These are phyloP conservation scores for Cladosporium oxysporum DNA, from an alignment of 2,329 filamentous ascomycete genomes.

Conservation along the genomic window DNA sequence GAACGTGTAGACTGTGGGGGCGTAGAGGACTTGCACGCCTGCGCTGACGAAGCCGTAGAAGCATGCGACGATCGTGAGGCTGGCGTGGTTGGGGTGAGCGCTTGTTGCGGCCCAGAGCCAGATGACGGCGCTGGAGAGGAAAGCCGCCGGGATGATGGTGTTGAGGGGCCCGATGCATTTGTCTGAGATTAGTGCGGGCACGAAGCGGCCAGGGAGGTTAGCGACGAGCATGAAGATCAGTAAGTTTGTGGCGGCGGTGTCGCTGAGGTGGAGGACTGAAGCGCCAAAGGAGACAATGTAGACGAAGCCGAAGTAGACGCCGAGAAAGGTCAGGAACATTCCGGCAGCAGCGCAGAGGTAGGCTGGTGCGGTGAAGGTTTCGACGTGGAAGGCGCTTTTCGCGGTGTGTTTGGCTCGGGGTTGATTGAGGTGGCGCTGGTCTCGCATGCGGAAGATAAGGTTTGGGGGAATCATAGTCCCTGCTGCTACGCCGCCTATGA, in stretches of 20 bases:
- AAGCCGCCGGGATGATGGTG: conserved; percentile 38
- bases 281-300: conserved; percentile 36
- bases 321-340: conserved; percentile 38
- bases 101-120: conserved; percentile 51
- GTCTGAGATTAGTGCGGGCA: conserved; percentile 36
- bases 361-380: conserved; percentile 18
- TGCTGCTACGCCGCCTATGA: conserved; percentile 26
- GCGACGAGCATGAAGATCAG: conserved; percentile 36
- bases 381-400: not conserved
- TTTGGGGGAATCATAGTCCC: conserved; percentile 31
- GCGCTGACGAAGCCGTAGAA: conserved; percentile 39
- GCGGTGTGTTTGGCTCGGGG: not conserved
- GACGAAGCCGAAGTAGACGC: conserved; percentile 38
- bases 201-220: conserved; percentile 37
- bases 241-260: conserved; percentile 31
- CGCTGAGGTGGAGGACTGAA: conserved; percentile 31
- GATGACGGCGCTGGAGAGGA: conserved; percentile 53
- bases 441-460: conserved; percentile 27
- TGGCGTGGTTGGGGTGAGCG: conserved; percentile 6
- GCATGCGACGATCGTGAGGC: conserved; percentile 34
- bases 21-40: conserved; percentile 37
- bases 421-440: conserved; percentile 18
- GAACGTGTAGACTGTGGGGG: conserved; percentile 28
- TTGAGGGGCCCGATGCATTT: conserved; percentile 38
- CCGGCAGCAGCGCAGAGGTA: conserved; percentile 33